Conservation (phyloP, 2,329 filamentous ascomycete genomes). For the Gliomastix tumulicola region DNA sequence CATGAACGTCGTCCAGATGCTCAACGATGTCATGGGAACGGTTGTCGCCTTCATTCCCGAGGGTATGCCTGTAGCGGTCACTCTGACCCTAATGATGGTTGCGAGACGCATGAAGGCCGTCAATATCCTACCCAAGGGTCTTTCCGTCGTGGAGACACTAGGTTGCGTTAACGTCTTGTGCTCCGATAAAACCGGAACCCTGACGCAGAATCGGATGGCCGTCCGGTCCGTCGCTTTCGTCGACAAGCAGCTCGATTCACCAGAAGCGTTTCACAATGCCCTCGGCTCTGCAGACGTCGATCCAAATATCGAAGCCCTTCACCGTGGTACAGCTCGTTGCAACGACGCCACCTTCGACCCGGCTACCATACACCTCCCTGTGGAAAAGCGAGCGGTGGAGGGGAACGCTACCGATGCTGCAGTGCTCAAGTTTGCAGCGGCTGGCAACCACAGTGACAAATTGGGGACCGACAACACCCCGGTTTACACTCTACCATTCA, state of each 20-base stretch:
- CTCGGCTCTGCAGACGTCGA: conserved; percentile 8
- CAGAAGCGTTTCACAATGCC: conserved; percentile 14
- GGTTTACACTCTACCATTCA: conserved; percentile 37
- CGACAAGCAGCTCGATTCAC: conserved; percentile 17
- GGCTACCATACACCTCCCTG: conserved; percentile 21
- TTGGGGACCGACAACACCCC: conserved; percentile 12
- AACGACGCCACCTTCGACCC: conserved; percentile 36
- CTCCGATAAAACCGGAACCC: conserved; percentile 33
- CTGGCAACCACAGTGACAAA: conserved; percentile 9
- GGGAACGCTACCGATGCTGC: conserved; percentile 36
- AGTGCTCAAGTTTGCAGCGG: conserved; percentile 29
- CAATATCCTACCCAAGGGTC: conserved; percentile 31
- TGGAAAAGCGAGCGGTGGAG: conserved; percentile 23
- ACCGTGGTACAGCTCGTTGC: conserved; percentile 24
- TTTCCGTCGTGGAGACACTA: conserved; percentile 29
- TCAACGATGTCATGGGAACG: conserved; percentile 34
- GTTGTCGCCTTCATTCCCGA: conserved; percentile 31
- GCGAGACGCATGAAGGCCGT: conserved; percentile 33
- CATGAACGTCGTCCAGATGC: conserved; percentile 33
- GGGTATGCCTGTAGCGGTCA: conserved; percentile 29
- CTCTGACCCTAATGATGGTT: conserved; percentile 32
- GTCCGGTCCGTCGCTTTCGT: conserved; percentile 29
- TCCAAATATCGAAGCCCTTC: conserved; percentile 12
- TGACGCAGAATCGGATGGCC: conserved; percentile 37
- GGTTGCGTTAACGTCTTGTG: conserved; percentile 36